Percentiles rank a stretch among this genome's conserved stretches.
Conservation (phyloP, 2,329 filamentous ascomycete species). For the Sclerotinia borealis region DNA sequence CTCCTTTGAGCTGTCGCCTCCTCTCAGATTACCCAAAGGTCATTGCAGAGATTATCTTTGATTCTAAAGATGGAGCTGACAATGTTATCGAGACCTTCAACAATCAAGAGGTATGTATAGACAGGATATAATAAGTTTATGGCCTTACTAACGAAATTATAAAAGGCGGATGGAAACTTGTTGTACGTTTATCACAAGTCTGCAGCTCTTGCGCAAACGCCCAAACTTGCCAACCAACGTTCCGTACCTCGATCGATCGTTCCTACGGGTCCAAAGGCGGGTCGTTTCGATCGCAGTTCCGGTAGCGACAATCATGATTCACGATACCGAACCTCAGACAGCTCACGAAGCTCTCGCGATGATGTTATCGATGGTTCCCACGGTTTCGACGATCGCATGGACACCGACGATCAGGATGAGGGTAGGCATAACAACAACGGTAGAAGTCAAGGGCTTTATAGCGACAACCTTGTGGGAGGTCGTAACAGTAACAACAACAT, state of each 20-base stretch:
- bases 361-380: constrained; percentile 33
- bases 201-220: constrained; percentile 28
- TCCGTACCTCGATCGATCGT: constrained; percentile 11
- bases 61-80: constrained; percentile 66
- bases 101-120: constrained; percentile 60
- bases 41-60: constrained; percentile 71
- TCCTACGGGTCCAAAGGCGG: constrained; percentile 30
- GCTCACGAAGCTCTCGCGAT: constrained; percentile 18
- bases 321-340: constrained; percentile 22
- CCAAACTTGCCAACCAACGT: background rate
- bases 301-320: constrained; percentile 24
- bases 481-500: constrained; percentile 12
- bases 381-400: constrained; percentile 33
- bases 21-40: constrained; percentile 64
- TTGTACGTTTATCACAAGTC: constrained; percentile 68
- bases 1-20: constrained; percentile 61
- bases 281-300: constrained; percentile 20
- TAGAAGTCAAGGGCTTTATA: constrained; percentile 27
- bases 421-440: constrained; percentile 10
- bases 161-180: constrained; percentile 65
- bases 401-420: constrained; percentile 27
- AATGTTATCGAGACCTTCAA: constrained; percentile 71
- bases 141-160: background rate
- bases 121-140: background rate
- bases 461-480: constrained; percentile 28